Evolutionary conservation across 805 yeast genomes (phyloP).

Genomic region (Pichia manshurica): DNA sequence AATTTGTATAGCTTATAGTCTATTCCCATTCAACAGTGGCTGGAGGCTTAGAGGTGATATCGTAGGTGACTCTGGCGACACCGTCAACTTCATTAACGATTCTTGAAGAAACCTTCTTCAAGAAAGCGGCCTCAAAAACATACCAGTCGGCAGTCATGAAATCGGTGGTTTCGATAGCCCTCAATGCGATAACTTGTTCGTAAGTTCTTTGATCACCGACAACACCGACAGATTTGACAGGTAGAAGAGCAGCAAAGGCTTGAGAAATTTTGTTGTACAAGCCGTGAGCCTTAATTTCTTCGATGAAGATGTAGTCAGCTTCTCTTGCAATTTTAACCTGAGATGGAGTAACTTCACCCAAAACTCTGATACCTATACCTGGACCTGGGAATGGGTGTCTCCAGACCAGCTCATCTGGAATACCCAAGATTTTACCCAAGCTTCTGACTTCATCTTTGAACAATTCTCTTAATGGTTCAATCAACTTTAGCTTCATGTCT

Average conservation of each 20-base stretch:
- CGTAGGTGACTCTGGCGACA: conserved; percentile 98
- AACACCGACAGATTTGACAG: conserved; percentile 98
- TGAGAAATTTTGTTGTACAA: conserved; percentile 89
- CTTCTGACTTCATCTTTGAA: conserved; percentile 99
- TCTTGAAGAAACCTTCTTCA: conserved; percentile 89
- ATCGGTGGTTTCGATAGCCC: conserved; percentile 96
- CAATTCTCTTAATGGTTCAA: conserved; percentile 97
- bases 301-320: conserved; percentile 94
- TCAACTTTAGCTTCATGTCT: conserved; percentile 95
- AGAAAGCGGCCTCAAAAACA: conserved; percentile 84
- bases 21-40: conserved; percentile 99
- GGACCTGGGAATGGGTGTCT: conserved; percentile 99
- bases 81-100: conserved; percentile 98
- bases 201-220: conserved; percentile 99
- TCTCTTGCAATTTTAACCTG: conserved; percentile 97
- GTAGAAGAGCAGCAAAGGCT: conserved; percentile 95
- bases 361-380: conserved; percentile 96
- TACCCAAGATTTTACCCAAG: conserved; percentile 89
- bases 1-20: conserved; percentile 4
- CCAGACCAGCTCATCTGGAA: conserved; percentile 96
- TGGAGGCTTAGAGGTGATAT: conserved; percentile 98
- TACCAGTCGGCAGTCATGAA: conserved; percentile 99
- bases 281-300: conserved; percentile 91
- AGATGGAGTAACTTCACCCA: conserved; percentile 91
- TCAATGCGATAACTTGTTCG: conserved; percentile 97